Evolutionary conservation across 2,329 filamentous ascomycete genomes (phyloP).

Genomic region (Cordyceps cateniannulata): DNA sequence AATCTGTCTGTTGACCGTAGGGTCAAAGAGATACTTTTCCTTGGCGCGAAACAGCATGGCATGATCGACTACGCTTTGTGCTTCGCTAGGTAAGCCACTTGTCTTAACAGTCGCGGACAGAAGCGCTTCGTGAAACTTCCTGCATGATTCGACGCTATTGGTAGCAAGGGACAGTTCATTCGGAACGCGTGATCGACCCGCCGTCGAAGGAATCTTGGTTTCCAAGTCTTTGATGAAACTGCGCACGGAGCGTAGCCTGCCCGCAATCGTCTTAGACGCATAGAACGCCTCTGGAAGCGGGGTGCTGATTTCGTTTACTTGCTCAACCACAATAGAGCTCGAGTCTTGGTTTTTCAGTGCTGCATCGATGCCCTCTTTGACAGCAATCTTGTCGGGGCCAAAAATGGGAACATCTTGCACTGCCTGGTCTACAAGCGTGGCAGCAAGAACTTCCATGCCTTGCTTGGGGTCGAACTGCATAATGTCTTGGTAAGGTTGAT

Average conservation of each 20-base stretch:
- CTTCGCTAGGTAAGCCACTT: conserved; percentile 42
- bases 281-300: conserved; percentile 36
- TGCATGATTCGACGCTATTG: conserved; percentile 39
- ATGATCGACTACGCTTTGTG: conserved; percentile 48
- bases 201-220: conserved; percentile 23
- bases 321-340: conserved; percentile 28
- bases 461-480: conserved; percentile 54
- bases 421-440: conserved; percentile 46
- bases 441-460: conserved; percentile 45
- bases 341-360: conserved; percentile 31
- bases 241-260: conserved; percentile 44
- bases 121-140: conserved; percentile 52
- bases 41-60: conserved; percentile 53
- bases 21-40: conserved; percentile 59
- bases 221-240: conserved; percentile 26
- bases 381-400: conserved; percentile 41
- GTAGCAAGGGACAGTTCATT: conserved; percentile 32
- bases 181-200: conserved; percentile 16
- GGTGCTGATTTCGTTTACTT: conserved; percentile 29
- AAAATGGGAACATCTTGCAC: conserved; percentile 51
- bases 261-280: conserved; percentile 36
- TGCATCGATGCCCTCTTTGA: conserved; percentile 36
- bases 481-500: conserved; percentile 43
- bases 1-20: conserved; percentile 58
- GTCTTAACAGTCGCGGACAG: conserved; percentile 39